These are phyloP conservation scores for Ustilago xerochloae DNA, from an alignment of 1,284 basidiomycete species.

Conservation along the genomic window DNA sequence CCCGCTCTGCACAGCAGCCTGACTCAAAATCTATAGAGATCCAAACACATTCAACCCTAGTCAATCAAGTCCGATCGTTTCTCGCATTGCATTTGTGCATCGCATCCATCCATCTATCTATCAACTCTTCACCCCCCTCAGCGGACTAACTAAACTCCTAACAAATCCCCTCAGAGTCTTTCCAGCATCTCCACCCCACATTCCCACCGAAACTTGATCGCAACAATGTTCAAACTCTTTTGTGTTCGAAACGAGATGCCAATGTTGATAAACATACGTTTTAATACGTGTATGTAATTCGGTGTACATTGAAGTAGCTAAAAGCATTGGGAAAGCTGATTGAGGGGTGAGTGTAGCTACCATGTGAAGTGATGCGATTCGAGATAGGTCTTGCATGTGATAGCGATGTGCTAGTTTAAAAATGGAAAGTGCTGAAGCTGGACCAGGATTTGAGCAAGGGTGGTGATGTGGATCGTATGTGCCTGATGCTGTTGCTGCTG, in stretches of 20 bases:
- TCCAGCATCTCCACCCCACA: slow-evolving; percentile 56
- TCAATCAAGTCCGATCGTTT: background rate
- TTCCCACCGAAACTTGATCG: slow-evolving; percentile 60
- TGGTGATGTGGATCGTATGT: slow-evolving; percentile 78
- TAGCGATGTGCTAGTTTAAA: slow-evolving; percentile 86
- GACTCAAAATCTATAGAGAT: no score
- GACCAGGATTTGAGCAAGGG: slow-evolving; percentile 73
- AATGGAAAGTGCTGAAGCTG: slow-evolving; percentile 75
- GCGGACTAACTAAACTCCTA: slow-evolving; percentile 32
- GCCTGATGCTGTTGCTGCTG: no score
- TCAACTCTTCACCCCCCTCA: slow-evolving; percentile 14
- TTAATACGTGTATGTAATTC: slow-evolving; percentile 59
- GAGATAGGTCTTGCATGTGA: slow-evolving; percentile 75
- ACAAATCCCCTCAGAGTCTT: slow-evolving; percentile 52
- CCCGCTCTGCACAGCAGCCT: no score
- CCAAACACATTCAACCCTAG: no score
- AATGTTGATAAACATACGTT: slow-evolving; percentile 61
- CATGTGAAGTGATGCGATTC: slow-evolving; percentile 79
- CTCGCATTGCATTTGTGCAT: background rate
- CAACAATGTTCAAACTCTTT: slow-evolving; percentile 64
- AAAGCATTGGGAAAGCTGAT: slow-evolving; percentile 78
- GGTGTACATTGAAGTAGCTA: slow-evolving; percentile 70
- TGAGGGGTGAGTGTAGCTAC: slow-evolving; percentile 78
- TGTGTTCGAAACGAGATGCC: slow-evolving; percentile 53
- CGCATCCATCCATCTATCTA: background rate